Percentiles rank a stretch among this genome's conserved stretches.
These are phyloP conservation scores for Penicillium frequentans DNA, from an alignment of 2,329 filamentous ascomycete species.

Conservation along the genomic window DNA sequence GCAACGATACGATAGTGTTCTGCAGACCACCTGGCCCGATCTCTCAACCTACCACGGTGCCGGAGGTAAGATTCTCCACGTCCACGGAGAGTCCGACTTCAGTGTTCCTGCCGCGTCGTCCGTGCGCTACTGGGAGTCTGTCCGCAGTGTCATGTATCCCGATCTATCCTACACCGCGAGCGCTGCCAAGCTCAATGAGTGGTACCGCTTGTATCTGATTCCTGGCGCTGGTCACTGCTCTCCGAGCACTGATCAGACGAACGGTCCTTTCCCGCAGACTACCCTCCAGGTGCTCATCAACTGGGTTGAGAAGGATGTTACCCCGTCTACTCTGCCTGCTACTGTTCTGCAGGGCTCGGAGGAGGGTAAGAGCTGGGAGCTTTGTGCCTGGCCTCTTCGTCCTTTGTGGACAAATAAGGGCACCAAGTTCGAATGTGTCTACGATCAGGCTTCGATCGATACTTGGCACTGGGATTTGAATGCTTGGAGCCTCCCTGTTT, in stretches of 20 bases:
- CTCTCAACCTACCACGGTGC: constrained; percentile 47
- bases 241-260: constrained; percentile 39
- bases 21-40: constrained; percentile 40
- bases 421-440: constrained; percentile 10
- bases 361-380: constrained; percentile 17
- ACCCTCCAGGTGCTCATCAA: constrained; percentile 47
- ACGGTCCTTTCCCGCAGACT: constrained; percentile 43
- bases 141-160: constrained; percentile 51
- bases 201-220: constrained; percentile 54
- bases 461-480: constrained; percentile 12
- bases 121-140: constrained; percentile 55
- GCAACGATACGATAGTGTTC: not conserved
- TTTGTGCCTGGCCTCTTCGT: constrained; percentile 25
- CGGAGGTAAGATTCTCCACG: constrained; percentile 57
- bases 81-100: constrained; percentile 56
- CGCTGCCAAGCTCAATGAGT: constrained; percentile 46
- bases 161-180: constrained; percentile 36
- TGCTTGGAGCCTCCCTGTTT: constrained; percentile 7
- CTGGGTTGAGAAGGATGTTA: constrained; percentile 51
- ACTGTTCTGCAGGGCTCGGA: constrained; percentile 26
- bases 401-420: constrained; percentile 17
- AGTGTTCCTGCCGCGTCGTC: constrained; percentile 54
- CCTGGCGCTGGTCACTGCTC: constrained; percentile 54
- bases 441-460: constrained; percentile 14
- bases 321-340: constrained; percentile 40